Evolutionary conservation across 164 flowering plant species (phyloP).

Genomic region (Piper betle): DNA sequence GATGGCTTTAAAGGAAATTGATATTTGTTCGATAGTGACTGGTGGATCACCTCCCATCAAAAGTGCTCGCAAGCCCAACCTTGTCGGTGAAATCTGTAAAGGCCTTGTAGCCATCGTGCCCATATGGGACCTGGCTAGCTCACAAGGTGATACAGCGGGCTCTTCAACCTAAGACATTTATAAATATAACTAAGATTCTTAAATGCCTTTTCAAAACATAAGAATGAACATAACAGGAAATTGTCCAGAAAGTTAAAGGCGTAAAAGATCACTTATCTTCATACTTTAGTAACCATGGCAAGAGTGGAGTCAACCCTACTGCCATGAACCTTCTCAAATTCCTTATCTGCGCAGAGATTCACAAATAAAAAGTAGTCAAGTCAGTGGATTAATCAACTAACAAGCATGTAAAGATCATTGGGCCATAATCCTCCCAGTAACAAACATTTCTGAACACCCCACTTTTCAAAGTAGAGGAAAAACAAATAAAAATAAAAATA

Average conservation of each 20-base stretch:
- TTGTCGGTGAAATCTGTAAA: slow-evolving; percentile 46
- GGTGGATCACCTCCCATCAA: slow-evolving; percentile 23
- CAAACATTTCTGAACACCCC: not conserved
- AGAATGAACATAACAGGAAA: not conserved
- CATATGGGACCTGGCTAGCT: slow-evolving; percentile 95
- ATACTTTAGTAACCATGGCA: slow-evolving; percentile 33
- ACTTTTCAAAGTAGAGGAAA: too few species aligned
- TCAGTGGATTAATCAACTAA: too few species aligned
- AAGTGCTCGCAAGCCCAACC: slow-evolving; percentile 30
- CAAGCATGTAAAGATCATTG: not conserved
- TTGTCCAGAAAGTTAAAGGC: not conserved
- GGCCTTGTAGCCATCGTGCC: slow-evolving; percentile 53
- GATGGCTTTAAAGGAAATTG: slow-evolving; percentile 26
- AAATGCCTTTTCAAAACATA: not conserved
- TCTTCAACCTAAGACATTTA: slow-evolving; percentile 41
- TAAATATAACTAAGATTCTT: too few species aligned
- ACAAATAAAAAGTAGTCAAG: too few species aligned
- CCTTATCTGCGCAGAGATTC: slow-evolving; percentile 1
- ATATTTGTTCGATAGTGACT: slow-evolving; percentile 12
- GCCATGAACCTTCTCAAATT: slow-evolving; percentile 5
- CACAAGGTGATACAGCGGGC: slow-evolving; percentile 60
- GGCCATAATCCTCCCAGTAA: not conserved
- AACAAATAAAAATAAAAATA: too few species aligned
- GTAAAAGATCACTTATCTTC: slow-evolving; percentile 3
- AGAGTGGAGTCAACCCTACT: slow-evolving; percentile 17